Conservation (phyloP, 2,329 filamentous ascomycete genomes). For the Aspergillus pseudonomiae region DNA sequence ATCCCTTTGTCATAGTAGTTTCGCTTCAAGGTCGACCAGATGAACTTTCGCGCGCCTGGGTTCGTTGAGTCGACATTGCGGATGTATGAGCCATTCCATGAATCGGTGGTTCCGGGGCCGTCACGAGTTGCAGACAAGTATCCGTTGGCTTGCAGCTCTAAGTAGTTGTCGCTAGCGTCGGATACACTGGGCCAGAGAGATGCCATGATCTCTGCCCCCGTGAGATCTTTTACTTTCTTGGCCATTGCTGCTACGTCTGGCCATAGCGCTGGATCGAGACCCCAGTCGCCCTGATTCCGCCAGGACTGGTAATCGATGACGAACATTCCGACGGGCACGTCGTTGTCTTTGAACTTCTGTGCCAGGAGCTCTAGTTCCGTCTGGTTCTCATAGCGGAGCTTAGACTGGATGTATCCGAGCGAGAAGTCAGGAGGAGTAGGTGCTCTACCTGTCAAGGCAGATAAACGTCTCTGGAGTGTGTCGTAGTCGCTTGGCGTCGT, state of each 20-base stretch:
- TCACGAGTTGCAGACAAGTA: constrained; percentile 60
- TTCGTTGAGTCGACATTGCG: constrained; percentile 64
- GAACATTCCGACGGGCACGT: constrained; percentile 64
- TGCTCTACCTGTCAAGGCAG: constrained; percentile 56
- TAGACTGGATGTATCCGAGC: constrained; percentile 68
- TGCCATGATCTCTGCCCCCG: constrained; percentile 64
- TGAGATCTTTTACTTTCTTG: constrained; percentile 56
- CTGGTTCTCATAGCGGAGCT: constrained; percentile 64
- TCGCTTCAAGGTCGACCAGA: constrained; percentile 60
- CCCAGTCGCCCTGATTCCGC: constrained; percentile 66
- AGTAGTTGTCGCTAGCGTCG: constrained; percentile 57
- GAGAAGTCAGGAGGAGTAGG: constrained; percentile 68
- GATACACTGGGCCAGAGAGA: constrained; percentile 69
- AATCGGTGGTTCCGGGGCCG: constrained; percentile 58
- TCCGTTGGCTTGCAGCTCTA: constrained; percentile 61
- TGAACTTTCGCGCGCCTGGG: constrained; percentile 56
- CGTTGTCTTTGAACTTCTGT: constrained; percentile 55
- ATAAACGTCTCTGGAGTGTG: constrained; percentile 58
- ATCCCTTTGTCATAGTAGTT: constrained; percentile 65
- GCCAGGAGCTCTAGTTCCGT: constrained; percentile 62
- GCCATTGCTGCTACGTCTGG: constrained; percentile 67
- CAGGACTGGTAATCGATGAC: constrained; percentile 69
- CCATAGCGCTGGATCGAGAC: constrained; percentile 63
- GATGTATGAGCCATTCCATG: constrained; percentile 59
- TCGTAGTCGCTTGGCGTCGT: constrained; percentile 51